Evolutionary conservation across 2,329 filamentous ascomycete species (phyloP).

Genomic region (Ampelomyces quisqualis): DNA sequence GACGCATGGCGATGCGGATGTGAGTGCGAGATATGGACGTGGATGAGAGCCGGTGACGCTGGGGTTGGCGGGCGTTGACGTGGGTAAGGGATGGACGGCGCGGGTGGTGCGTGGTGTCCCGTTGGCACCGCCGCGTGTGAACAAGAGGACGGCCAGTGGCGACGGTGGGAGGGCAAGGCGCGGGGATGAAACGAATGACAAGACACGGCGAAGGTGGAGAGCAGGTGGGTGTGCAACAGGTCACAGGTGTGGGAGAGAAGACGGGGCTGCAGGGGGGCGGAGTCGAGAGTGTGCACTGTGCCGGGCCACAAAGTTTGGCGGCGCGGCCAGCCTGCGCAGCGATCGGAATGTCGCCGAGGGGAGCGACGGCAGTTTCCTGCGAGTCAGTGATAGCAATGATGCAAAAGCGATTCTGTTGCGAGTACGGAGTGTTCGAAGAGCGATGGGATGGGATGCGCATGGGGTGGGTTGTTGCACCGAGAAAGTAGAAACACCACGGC

Average conservation of each 20-base stretch:
- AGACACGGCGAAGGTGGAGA: conserved; percentile 28
- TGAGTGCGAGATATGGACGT: too few species aligned
- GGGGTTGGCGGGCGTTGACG: conserved; percentile 6
- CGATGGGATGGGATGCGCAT: conserved; percentile 1
- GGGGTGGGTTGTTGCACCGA: conserved; percentile 3
- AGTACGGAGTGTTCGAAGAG: too few species aligned
- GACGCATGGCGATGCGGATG: conserved; percentile 31
- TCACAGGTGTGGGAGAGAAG: conserved; percentile 22
- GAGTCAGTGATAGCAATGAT: conserved; percentile 2
- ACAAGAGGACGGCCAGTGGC: conserved; percentile 12
- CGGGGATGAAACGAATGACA: conserved; percentile 39
- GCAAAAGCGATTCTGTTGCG: too few species aligned
- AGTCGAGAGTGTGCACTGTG: conserved; percentile 22
- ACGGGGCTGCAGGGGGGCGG: conserved; percentile 25
- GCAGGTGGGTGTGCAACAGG: conserved; percentile 15
- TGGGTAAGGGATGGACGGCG: conserved; percentile 9
- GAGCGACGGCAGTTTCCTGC: neutral
- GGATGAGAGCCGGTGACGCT: conserved; percentile 17
- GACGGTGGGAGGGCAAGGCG: conserved; percentile 18
- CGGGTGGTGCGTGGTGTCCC: conserved; percentile 18
- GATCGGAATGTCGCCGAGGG: conserved; percentile 19
- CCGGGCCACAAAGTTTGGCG: neutral
- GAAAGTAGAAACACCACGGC: neutral
- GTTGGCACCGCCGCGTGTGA: conserved; percentile 13
- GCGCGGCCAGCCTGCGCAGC: conserved; percentile 15